Evolutionary conservation across 2,329 filamentous ascomycete species (phyloP).

Genomic region (Stenocarpella maydis): DNA sequence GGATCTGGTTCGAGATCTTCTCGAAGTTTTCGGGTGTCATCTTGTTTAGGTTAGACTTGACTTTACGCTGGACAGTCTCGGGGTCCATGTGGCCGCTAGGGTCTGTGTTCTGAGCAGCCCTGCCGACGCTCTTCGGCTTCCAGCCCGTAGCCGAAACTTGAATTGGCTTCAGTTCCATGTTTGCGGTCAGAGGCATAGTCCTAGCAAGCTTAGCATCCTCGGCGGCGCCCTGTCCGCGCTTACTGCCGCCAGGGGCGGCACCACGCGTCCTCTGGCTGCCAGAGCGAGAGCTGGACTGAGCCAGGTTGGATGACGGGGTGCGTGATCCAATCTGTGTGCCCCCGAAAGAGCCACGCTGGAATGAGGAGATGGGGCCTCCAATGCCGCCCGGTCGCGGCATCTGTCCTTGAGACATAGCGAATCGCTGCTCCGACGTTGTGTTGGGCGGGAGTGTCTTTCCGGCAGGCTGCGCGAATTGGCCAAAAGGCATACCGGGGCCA

Average conservation of each 20-base stretch:
- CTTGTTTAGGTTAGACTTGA: slow-evolving; percentile 98
- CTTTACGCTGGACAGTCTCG: slow-evolving; percentile 96
- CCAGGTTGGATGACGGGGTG: slow-evolving; percentile 66
- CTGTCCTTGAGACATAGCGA: slow-evolving; percentile 67
- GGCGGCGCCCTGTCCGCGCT: slow-evolving; percentile 61
- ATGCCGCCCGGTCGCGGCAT: slow-evolving; percentile 58
- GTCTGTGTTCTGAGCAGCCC: slow-evolving; percentile 13
- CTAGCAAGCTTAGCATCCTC: slow-evolving; percentile 77
- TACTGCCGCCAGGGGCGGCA: slow-evolving; percentile 67
- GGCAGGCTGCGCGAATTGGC: slow-evolving; percentile 66
- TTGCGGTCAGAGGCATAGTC: slow-evolving; percentile 90
- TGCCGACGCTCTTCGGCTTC: slow-evolving; percentile 80
- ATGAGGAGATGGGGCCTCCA: slow-evolving; percentile 64
- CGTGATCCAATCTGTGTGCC: slow-evolving; percentile 71
- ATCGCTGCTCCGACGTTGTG: slow-evolving; percentile 81
- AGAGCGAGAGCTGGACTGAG: slow-evolving; percentile 74
- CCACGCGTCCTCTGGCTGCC: slow-evolving; percentile 64
- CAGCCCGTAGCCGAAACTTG: slow-evolving; percentile 78
- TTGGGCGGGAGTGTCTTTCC: slow-evolving; percentile 74
- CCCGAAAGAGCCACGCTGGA: slow-evolving; percentile 70
- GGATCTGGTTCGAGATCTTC: slow-evolving; percentile 91
- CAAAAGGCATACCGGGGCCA: slow-evolving; percentile 60
- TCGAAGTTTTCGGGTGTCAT: slow-evolving; percentile 99
- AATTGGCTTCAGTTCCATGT: slow-evolving; percentile 83
- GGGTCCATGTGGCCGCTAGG: slow-evolving; percentile 76